Evolutionary conservation across 163 green algal genomes (phyloP), one percentile per base, ranked within the genome.

Genomic region (Chloromonas sp.): DNA sequence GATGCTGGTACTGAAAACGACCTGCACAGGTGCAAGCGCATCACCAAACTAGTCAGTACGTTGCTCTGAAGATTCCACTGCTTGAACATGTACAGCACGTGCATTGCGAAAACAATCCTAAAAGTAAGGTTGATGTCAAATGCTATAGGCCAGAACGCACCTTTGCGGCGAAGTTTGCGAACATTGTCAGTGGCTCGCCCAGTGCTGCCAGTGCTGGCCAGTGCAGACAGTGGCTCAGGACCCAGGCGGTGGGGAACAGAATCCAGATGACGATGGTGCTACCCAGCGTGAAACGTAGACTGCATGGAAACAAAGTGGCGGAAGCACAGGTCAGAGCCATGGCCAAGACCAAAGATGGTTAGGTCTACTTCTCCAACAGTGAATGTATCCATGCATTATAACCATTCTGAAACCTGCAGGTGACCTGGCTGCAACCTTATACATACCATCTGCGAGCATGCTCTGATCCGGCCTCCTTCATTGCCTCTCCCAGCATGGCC

Each of bases 81-180:
- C 14, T 58, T 13, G 14, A 80, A 80, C 5, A 3, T 80, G 2
- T 14, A 80, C 74, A 80, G 2, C 74, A 80, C 15, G 2, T 14
- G n/a, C 15, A 8, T 13, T 2, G n/a, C 2, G 2, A 80, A 60
- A 36, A 36, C 5, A 3, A 60, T 11, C 13, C 74, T 13, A 80
- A 14, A 58, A 60, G 74, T 36, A 60, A 13, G 14, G 2, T 36
- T 2, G 15, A 2, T 5, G 15, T 36, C 5, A 2, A 80, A 5
- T 80, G 74, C 74, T 80, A 14, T 2, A 36, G 13, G 74, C 5
- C 14, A 80, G 15, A 58, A 61, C 82, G 5, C 61, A 88, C 85
- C 85, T 88, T 88, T 62, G 85, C 85, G 3, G 76, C 77, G 78
- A 88, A 88, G 81, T 88, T 88, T 74, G 15, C 76, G 77, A 86